Evolutionary conservation across 2,329 filamentous ascomycete genomes (phyloP).

Genomic region (Fusarium floridanum): DNA sequence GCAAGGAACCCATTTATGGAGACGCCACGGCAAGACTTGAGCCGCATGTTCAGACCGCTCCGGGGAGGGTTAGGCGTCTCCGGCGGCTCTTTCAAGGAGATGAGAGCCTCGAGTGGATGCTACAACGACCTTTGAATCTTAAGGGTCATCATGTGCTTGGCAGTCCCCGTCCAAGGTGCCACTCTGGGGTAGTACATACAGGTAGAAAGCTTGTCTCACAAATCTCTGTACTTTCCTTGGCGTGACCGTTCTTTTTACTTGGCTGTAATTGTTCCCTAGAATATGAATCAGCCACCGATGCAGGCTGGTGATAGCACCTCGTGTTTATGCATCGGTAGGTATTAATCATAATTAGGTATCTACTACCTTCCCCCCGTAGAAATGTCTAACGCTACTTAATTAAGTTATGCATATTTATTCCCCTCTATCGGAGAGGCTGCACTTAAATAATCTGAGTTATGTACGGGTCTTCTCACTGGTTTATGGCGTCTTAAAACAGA

Average conservation of each 20-base stretch:
- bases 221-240: not conserved
- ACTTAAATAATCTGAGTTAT: not conserved
- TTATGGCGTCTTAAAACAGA: not conserved
- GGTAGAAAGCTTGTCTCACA: not conserved
- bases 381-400: no score
- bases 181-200: conserved; percentile 1
- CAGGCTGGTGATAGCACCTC: not conserved
- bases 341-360: not conserved
- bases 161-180: not conserved
- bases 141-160: not conserved
- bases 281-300: not conserved
- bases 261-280: not conserved
- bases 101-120: not conserved
- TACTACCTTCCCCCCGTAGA: no score
- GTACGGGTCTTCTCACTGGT: not conserved
- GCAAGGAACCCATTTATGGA: not conserved
- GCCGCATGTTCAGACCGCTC: not conserved
- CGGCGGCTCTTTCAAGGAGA: not conserved
- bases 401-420: no score
- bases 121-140: not conserved
- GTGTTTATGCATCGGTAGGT: not conserved
- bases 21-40: not conserved
- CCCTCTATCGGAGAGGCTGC: no score
- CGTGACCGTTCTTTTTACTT: not conserved
- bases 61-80: conserved; percentile 30